These are phyloP conservation scores for Mucor velutinosus DNA, from an alignment of 371 early-diverging fungal genomes.

Conservation along the genomic window DNA sequence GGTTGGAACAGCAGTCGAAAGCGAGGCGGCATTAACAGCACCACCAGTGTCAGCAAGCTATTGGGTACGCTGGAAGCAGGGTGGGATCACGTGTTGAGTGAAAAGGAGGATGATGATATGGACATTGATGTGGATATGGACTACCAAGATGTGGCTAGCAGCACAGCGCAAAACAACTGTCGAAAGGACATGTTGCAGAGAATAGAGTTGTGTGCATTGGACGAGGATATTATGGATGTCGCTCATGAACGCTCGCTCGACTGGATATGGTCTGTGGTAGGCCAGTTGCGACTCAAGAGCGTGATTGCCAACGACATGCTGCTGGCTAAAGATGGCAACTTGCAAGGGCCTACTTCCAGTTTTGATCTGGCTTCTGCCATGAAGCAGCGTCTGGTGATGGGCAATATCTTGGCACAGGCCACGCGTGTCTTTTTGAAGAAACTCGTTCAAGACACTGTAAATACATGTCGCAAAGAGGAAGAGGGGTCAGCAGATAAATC, in stretches of 20 bases:
- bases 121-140: constrained; percentile 49
- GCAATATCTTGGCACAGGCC: constrained; percentile 33
- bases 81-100: constrained; percentile 43
- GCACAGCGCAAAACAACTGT: not conserved
- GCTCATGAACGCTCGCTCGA: constrained; percentile 40
- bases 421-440: constrained; percentile 34
- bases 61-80: constrained; percentile 31
- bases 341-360: constrained; percentile 27
- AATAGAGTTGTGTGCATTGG: constrained; percentile 1
- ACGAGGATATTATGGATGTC: constrained; percentile 17
- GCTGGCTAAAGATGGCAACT: constrained; percentile 34
- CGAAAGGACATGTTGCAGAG: constrained; percentile 7
- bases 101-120: not conserved
- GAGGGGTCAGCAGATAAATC: constrained; percentile 23
- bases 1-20: constrained; percentile 38
- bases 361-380: constrained; percentile 36
- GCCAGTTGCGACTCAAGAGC: constrained; percentile 36
- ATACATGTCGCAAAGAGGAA: constrained; percentile 31
- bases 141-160: not conserved
- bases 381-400: constrained; percentile 41
- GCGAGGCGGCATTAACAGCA: constrained; percentile 28
- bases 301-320: constrained; percentile 48
- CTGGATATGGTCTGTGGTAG: constrained; percentile 53
- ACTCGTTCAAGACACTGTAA: constrained; percentile 27
- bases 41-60: constrained; percentile 30